Percentiles rank a stretch among this genome's conserved stretches.
These are phyloP conservation scores for Talaromyces sp. DNA, from an alignment of 2,329 filamentous ascomycete species.

Conservation along the genomic window DNA sequence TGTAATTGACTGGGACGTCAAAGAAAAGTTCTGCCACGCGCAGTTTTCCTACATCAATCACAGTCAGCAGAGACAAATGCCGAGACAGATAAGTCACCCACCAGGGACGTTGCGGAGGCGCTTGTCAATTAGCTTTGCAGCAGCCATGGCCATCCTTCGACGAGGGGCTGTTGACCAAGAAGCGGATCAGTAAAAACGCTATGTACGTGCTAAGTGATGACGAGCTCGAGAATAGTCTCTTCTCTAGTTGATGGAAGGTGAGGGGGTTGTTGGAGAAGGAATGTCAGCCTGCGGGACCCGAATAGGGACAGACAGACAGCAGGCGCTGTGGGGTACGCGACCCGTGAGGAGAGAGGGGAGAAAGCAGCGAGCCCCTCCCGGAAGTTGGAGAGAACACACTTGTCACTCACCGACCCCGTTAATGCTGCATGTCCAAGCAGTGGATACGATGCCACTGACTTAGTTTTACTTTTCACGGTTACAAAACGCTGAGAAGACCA, in stretches of 20 bases:
- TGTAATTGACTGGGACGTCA: conserved; percentile 76
- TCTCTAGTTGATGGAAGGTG: not conserved
- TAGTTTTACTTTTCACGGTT: not conserved
- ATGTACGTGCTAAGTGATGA: not conserved
- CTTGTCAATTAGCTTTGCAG: conserved; percentile 34
- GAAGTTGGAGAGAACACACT: not conserved
- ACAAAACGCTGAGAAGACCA: not conserved
- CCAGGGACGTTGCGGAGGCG: conserved; percentile 33
- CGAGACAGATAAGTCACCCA: conserved; percentile 13
- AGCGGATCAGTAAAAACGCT: not conserved
- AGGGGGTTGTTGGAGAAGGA: not conserved
- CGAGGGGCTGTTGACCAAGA: not conserved
- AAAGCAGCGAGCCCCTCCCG: not conserved
- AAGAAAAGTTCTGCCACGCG: conserved; percentile 79
- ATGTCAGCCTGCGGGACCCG: not conserved
- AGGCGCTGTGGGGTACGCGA: not conserved
- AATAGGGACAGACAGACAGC: not conserved
- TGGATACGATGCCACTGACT: not conserved
- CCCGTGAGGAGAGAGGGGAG: not conserved
- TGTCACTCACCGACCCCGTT: not conserved
- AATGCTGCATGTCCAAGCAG: not conserved
- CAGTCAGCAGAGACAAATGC: not conserved
- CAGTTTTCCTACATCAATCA: conserved; percentile 55
- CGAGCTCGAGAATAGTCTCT: not conserved
- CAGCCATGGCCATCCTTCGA: conserved; percentile 17